These are phyloP conservation scores for Boeremia exigua DNA, from an alignment of 2,329 filamentous ascomycete genomes.

Conservation along the genomic window DNA sequence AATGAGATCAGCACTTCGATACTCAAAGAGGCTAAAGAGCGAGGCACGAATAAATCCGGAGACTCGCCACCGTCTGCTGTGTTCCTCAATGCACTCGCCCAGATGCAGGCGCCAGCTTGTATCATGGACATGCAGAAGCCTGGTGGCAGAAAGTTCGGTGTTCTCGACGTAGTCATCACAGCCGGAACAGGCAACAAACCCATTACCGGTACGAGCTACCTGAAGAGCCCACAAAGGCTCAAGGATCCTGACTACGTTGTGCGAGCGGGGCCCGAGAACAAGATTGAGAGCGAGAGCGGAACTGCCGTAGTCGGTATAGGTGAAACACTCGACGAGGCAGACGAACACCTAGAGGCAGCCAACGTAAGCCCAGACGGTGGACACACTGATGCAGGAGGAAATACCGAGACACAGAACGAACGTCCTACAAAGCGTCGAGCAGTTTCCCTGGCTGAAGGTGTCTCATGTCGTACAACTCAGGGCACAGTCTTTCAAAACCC, in stretches of 20 bases:
- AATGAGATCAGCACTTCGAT: slow-evolving; percentile 37
- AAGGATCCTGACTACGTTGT: slow-evolving; percentile 27
- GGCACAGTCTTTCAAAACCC: not conserved
- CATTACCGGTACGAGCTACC: slow-evolving; percentile 25
- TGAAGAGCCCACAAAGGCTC: slow-evolving; percentile 34
- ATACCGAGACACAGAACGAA: slow-evolving; percentile 7
- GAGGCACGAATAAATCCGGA: slow-evolving; percentile 43
- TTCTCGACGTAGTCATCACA: slow-evolving; percentile 49
- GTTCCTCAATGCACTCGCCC: slow-evolving; percentile 49
- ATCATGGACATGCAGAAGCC: slow-evolving; percentile 40
- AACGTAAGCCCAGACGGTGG: no score
- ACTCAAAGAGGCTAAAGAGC: slow-evolving; percentile 40
- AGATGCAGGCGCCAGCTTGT: slow-evolving; percentile 46
- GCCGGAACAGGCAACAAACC: slow-evolving; percentile 37
- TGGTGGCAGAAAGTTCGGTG: slow-evolving; percentile 40
- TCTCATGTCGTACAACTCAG: not conserved
- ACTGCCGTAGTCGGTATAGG: not conserved
- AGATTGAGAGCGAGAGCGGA: not conserved
- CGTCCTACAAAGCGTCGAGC: slow-evolving; percentile 13
- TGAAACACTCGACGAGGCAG: not conserved
- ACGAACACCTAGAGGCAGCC: not conserved
- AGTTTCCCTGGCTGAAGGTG: not conserved
- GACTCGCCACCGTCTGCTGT: slow-evolving; percentile 44
- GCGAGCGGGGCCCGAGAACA: not conserved
- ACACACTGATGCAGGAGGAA: slow-evolving; percentile 15